Percentiles rank a stretch among this genome's conserved stretches.
Conservation (phyloP, 2,329 filamentous ascomycete species). For the Phaeoacremonium minimum region DNA sequence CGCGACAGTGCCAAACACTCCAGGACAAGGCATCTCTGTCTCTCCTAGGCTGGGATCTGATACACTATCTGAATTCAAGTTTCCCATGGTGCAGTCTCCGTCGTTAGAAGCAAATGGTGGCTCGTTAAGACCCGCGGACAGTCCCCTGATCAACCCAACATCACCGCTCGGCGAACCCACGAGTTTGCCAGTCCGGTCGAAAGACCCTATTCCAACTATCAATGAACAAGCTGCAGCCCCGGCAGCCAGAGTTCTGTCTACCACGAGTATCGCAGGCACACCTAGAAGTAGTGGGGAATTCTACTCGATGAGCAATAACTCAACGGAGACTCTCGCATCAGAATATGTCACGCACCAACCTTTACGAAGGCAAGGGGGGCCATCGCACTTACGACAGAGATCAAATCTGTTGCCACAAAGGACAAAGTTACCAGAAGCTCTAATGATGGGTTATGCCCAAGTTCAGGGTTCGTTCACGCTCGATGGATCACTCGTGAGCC, state of each 20-base stretch:
- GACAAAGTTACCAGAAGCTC: conserved; percentile 60
- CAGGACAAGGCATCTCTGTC: conserved; percentile 25
- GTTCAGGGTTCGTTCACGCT: conserved; percentile 87
- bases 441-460: conserved; percentile 98
- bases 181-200: conserved; percentile 32
- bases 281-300: conserved; percentile 92
- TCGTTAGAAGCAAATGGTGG: conserved; percentile 25
- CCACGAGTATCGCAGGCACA: conserved; percentile 72
- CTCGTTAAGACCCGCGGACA: conserved; percentile 23
- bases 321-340: conserved; percentile 85
- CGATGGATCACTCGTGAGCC: conserved; percentile 86
- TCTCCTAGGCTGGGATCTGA: conserved; percentile 37
- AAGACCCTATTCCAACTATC: conserved; percentile 42
- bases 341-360: conserved; percentile 67
- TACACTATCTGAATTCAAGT: conserved; percentile 51
- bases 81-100: conserved; percentile 44
- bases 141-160: conserved; percentile 35
- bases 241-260: conserved; percentile 68
- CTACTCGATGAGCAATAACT: conserved; percentile 92
- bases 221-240: conserved; percentile 55
- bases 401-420: conserved; percentile 39
- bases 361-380: conserved; percentile 27
- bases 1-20: conserved; percentile 41
- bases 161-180: conserved; percentile 23
- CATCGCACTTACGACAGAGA: conserved; percentile 41